These are phyloP conservation scores for Colletotrichum simmondsii DNA, from an alignment of 2,329 filamentous ascomycete genomes.

Conservation along the genomic window DNA sequence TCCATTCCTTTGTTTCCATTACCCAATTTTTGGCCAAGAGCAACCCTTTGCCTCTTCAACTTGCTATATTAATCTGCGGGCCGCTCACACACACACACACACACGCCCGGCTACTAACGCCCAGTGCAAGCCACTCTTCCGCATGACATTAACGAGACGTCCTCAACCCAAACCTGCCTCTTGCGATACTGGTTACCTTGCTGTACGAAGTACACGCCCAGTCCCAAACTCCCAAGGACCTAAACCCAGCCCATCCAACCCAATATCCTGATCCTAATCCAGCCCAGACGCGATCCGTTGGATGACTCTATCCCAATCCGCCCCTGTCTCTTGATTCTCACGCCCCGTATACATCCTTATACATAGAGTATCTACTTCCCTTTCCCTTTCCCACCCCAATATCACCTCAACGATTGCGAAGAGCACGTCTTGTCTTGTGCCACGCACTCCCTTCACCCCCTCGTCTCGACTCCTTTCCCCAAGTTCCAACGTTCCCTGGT, in stretches of 20 bases:
- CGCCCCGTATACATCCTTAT: not conserved
- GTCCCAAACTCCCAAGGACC: not conserved
- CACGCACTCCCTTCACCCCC: conserved; percentile 39
- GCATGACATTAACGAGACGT: conserved; percentile 15
- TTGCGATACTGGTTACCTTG: not conserved
- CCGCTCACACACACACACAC: conserved; percentile 31
- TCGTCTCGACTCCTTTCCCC: conserved; percentile 1
- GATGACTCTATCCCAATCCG: conserved; percentile 4
- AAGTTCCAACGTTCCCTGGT: conserved; percentile 20
- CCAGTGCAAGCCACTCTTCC: conserved; percentile 13
- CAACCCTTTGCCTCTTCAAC: conserved; percentile 30
- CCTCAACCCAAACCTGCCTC: conserved; percentile 4
- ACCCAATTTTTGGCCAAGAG: conserved; percentile 52
- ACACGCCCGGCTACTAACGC: conserved; percentile 17
- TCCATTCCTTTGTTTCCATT: conserved; percentile 60
- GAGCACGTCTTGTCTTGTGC: conserved; percentile 34
- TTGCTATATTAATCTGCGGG: conserved; percentile 36
- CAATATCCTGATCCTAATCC: not conserved
- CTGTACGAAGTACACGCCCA: not conserved
- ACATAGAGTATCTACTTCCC: not conserved
- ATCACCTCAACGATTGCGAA: conserved; percentile 36
- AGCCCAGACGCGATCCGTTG: conserved; percentile 11
- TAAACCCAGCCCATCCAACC: not conserved
- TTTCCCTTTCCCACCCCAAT: not conserved
- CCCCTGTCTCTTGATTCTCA: conserved; percentile 16